Base-by-base conservation (phyloP, 2,329 filamentous ascomycete species). In the Calonectria hongkongensis region DNA sequence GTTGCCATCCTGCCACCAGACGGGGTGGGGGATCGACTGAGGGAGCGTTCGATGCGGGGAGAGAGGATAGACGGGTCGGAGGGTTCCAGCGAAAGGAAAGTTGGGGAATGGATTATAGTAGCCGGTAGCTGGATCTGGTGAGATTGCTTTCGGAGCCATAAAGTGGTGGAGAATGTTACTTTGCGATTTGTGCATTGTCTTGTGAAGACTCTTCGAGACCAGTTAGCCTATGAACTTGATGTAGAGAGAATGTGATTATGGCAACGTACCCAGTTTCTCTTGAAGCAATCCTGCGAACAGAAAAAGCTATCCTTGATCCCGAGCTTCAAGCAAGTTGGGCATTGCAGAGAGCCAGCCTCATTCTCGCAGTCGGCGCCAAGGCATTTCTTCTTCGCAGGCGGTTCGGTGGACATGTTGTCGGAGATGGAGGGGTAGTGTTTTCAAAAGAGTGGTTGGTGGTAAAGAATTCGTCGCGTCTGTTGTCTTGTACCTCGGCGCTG, bases 281-380 rank as follows among this genome's bases (percentile, higher is more conserved):
- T 98, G 87, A 99, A 99, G 88, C 97, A 99, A 80, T 98, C 97
- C 85, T 99, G 97, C 33, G 95, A 95, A 88, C 97, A 99, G 87
- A 98, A 99, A 86, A 92, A 98, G 87, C 95, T 98, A 81, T 97
- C 95, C 82, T 96, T 92, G 80, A 92, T 93, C 67, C 94, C 94
- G 54, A 96, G 88, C 86, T 98, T 98, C 81, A 98, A 89, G 84
- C 97, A 99, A 63, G 95, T 98, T 68, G 97, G 97, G 85, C 97
- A 99, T 85, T 98, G 96, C 58, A 99, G 87, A 67, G 92, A 89
- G 73, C 95, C 93, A 70, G 96, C 96, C 75, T 96, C 93, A 75
- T 98, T 98, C 48, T 90, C 88, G 88, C 97, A 99, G 84, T 97
- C 95, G 71, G 89, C 88, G 62, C 97, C 94, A 68, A 93, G 88